Evolutionary conservation across 768 basidiomycete genomes (phyloP).

Genomic region (Pulveroboletus frians): DNA sequence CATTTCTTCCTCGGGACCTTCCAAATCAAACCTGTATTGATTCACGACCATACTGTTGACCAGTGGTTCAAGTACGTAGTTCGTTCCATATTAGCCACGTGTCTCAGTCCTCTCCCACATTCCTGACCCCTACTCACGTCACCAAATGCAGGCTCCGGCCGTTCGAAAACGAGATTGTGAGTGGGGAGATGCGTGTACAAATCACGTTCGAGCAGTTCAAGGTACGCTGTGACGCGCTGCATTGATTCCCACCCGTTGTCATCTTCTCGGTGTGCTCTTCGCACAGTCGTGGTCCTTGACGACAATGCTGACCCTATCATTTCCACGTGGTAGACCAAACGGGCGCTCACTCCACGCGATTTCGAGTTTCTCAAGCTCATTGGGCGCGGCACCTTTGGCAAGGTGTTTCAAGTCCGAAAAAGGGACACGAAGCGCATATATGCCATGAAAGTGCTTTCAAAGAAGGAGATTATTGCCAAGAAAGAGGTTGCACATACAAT

Average conservation of each 20-base stretch:
- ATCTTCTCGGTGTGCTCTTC: conserved; percentile 21
- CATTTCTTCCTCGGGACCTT: conserved; percentile 88
- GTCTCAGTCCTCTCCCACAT: conserved; percentile 8
- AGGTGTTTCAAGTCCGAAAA: conserved; percentile 98
- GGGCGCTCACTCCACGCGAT: conserved; percentile 85
- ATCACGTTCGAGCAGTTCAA: conserved; percentile 90
- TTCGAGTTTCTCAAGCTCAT: conserved; percentile 99
- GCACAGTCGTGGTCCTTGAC: conserved; percentile 21
- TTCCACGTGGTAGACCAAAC: conserved; percentile 58
- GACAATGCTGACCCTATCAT: conserved; percentile 13
- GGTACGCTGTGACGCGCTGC: conserved; percentile 38
- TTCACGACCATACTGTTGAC: conserved; percentile 94
- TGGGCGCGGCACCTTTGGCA: conserved; percentile 95
- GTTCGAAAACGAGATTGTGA: conserved; percentile 75
- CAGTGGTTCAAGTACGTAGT: conserved; percentile 90
- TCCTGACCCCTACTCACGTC: conserved; percentile 12
- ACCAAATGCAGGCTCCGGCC: conserved; percentile 54
- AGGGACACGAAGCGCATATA: conserved; percentile 97
- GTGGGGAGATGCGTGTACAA: conserved; percentile 92
- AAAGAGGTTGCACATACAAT: conserved; percentile 99
- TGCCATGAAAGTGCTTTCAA: conserved; percentile 98
- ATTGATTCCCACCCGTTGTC: conserved; percentile 23
- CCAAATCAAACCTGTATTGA: conserved; percentile 84
- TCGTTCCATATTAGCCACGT: conserved; percentile 13
- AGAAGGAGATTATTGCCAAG: conserved; percentile 98